These are phyloP conservation scores for Teunomyces lycoperdinae DNA, from an alignment of 805 yeast genomes.

Conservation along the genomic window DNA sequence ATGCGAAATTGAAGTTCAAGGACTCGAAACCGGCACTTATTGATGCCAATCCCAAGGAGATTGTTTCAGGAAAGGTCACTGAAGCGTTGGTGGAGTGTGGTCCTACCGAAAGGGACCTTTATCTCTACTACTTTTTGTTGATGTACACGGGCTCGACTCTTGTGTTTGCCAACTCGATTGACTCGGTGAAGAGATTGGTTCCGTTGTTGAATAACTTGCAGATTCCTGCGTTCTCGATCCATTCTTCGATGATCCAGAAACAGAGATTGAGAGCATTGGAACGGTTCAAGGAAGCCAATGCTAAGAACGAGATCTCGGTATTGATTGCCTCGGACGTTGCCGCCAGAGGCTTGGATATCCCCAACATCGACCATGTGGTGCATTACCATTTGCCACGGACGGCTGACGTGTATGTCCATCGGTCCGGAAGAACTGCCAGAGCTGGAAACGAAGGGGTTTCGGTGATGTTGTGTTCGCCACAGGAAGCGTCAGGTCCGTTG, in stretches of 20 bases:
- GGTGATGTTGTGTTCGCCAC: constrained; percentile 87
- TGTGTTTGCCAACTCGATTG: constrained; percentile 93
- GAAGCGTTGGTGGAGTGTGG: constrained; percentile 93
- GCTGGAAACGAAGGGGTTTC: constrained; percentile 95
- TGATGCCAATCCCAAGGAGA: constrained; percentile 84
- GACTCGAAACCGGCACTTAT: constrained; percentile 64
- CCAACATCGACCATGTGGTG: constrained; percentile 86
- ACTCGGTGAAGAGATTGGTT: constrained; percentile 82
- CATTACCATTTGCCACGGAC: constrained; percentile 94
- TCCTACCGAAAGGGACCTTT: constrained; percentile 83
- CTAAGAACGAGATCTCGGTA: constrained; percentile 53
- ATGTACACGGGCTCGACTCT: constrained; percentile 87
- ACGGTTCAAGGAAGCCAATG: constrained; percentile 59
- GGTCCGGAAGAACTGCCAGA: constrained; percentile 99
- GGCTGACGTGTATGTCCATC: constrained; percentile 91
- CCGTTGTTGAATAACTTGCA: constrained; percentile 70
- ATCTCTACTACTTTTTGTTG: constrained; percentile 79
- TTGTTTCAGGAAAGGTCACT: constrained; percentile 68
- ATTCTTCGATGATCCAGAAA: constrained; percentile 93
- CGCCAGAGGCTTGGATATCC: constrained; percentile 94
- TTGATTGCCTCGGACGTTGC: constrained; percentile 96
- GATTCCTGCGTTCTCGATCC: constrained; percentile 72
- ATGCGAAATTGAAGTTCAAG: constrained; percentile 68
- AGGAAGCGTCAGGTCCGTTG: constrained; percentile 87
- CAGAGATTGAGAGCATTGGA: constrained; percentile 86